Percentiles rank a stretch among this genome's conserved stretches.
Evolutionary conservation across 768 basidiomycete genomes (phyloP).

Genomic region (Aureoboletus auriporus): DNA sequence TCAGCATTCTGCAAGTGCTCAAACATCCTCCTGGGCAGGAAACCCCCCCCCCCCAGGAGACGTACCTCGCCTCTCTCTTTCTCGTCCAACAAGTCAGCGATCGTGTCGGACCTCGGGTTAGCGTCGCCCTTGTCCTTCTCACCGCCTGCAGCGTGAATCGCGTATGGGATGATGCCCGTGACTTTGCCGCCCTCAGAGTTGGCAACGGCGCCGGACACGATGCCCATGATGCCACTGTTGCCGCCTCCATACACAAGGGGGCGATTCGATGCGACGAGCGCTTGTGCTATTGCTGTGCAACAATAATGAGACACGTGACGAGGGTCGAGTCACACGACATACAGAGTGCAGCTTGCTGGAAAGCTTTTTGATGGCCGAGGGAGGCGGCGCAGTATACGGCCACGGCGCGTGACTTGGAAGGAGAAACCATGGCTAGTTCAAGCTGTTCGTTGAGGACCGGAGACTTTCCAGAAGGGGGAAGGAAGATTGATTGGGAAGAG

Average conservation of each 20-base stretch:
- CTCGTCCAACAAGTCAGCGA: slow-evolving; percentile 27
- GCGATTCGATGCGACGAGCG: slow-evolving; percentile 56
- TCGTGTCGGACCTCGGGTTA: slow-evolving; percentile 13
- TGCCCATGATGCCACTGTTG: slow-evolving; percentile 80
- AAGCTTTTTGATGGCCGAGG: slow-evolving; percentile 57
- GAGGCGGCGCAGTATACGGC: slow-evolving; percentile 87
- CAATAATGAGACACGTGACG: background rate
- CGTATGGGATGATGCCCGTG: slow-evolving; percentile 74
- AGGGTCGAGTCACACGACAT: slow-evolving; percentile 26
- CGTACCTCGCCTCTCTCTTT: slow-evolving; percentile 34
- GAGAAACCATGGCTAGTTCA: slow-evolving; percentile 25
- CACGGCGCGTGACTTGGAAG: slow-evolving; percentile 40
- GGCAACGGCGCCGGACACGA: slow-evolving; percentile 62
- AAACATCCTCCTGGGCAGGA: background rate
- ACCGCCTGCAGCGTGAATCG: slow-evolving; percentile 66
- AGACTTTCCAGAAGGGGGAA: background rate
- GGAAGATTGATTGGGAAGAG: slow-evolving; percentile 1
- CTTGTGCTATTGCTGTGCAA: slow-evolving; percentile 62
- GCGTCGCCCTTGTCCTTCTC: slow-evolving; percentile 48
- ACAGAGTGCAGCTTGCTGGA: slow-evolving; percentile 67
- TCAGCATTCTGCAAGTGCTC: slow-evolving; percentile 9
- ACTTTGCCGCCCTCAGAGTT: slow-evolving; percentile 61
- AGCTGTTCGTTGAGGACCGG: slow-evolving; percentile 7
- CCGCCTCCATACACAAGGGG: slow-evolving; percentile 89
- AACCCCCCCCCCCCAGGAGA: background rate